Evolutionary conservation across 805 yeast species (phyloP), one percentile per base, ranked within the genome.

Genomic region (Teunomyces gatunensis): DNA sequence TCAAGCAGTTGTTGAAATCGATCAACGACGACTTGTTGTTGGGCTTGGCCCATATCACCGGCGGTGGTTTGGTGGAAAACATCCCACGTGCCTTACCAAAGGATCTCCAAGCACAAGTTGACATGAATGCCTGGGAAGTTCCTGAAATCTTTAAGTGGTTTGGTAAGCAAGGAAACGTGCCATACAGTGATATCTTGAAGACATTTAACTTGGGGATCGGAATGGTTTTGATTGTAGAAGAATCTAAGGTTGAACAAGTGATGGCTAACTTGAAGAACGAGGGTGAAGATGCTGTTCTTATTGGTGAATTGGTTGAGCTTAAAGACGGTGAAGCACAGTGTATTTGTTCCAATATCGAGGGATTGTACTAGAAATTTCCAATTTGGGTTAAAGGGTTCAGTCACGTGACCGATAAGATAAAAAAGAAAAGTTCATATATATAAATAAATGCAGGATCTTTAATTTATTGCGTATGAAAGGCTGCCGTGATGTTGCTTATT

Each of bases 161-260:
- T 47, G 97, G 96, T 40, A 78, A 78, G 60, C 83, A 89, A 43
- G 99, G 99, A 53, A 84, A 85, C 61, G 96, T 95, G 33, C 98
- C 99, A 43, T 71, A 78, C 44, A 72, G 73, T 18, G 99, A 95
- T 68, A 81, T 89, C 52, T 73, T 89, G 58, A 92, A 89, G 76
- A 95, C 99, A 9, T 81, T 94, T 66, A 94, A 94, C 69, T 78
- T 92, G 78, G 99, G 99, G 73, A 79, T 94, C 59, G 99, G 99
- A 60, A 92, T 92, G 98, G 90, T 89, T 35, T 80, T 87, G 33
- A 86, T 92, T 58, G 97, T 89, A 25, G 84, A 81, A 65, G 67
- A 73, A 43, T 84, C 77, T 53, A 81, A 87, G 44, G 96, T 80
- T 18, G 80, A 73, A 1, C 71, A 72, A 54, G 84, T 83, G 17